Conservation (phyloP, 192 early-diverging fungal genomes). For the Backusella tarrabulga region DNA sequence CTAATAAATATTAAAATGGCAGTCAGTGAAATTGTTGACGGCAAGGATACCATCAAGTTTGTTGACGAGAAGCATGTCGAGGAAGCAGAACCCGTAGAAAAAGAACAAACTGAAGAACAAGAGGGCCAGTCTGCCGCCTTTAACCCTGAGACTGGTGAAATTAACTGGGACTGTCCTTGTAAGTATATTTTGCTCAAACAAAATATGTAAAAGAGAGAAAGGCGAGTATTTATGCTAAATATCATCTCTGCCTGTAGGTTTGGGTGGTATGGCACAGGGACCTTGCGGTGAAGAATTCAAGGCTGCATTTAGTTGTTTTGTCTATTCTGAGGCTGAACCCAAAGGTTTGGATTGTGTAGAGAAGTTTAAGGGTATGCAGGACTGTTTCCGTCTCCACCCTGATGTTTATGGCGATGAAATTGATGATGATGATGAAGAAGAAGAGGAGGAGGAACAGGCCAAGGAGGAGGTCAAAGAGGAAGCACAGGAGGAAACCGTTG, state of each 20-base stretch:
- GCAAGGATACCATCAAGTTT: slow-evolving; percentile 37
- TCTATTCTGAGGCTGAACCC: slow-evolving; percentile 88
- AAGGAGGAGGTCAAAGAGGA: slow-evolving; percentile 37
- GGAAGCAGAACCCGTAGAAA: neutral
- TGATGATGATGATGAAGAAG: slow-evolving; percentile 72
- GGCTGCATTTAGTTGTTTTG: slow-evolving; percentile 96
- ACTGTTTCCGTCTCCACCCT: slow-evolving; percentile 87
- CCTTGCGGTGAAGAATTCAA: slow-evolving; percentile 98
- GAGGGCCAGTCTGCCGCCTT: slow-evolving; percentile 55
- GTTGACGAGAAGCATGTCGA: slow-evolving; percentile 28
- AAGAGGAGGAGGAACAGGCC: slow-evolving; percentile 53
- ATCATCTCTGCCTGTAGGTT: slow-evolving; percentile 17
- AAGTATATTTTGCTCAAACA: neutral
- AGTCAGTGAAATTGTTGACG: slow-evolving; percentile 22
- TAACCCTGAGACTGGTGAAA: slow-evolving; percentile 81
- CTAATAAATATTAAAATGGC: slow-evolving; percentile 12
- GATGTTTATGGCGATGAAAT: slow-evolving; percentile 86
- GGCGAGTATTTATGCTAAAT: too few species aligned
- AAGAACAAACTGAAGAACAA: slow-evolving; percentile 12
- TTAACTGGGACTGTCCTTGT: slow-evolving; percentile 98
- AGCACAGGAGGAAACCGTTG: slow-evolving; percentile 12
- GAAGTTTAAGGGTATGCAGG: slow-evolving; percentile 91
- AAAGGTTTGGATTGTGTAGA: slow-evolving; percentile 98
- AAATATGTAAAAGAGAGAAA: neutral
- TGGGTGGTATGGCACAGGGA: slow-evolving; percentile 92